Evolutionary conservation across 345 rosid genomes (phyloP).

Genomic region (Dipteronia sinensis): DNA sequence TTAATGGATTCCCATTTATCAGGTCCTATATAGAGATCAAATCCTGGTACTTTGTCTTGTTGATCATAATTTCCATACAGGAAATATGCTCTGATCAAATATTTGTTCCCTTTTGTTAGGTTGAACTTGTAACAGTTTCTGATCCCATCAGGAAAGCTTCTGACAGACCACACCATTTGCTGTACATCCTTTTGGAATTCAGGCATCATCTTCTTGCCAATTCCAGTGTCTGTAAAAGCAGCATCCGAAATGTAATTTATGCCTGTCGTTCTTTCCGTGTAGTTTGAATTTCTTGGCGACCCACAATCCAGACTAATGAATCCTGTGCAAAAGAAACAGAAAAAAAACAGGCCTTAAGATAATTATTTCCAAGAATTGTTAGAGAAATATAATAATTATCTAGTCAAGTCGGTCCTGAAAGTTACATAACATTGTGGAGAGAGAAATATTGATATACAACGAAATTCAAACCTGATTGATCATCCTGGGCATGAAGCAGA

Average conservation of each 20-base stretch:
- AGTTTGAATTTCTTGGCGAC: background rate
- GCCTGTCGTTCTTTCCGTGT: background rate
- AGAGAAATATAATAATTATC: background rate
- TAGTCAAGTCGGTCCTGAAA: no score
- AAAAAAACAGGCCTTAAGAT: background rate
- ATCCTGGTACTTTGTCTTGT: background rate
- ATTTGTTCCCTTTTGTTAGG: background rate
- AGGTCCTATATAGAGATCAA: constrained; percentile 25
- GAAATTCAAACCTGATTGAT: background rate
- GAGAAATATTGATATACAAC: no score
- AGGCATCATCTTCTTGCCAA: background rate
- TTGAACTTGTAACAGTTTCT: constrained; percentile 25
- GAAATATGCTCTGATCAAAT: constrained; percentile 27
- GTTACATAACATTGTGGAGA: no score
- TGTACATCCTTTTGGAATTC: background rate
- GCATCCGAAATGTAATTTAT: constrained; percentile 21
- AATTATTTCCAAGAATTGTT: background rate
- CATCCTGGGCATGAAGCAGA: background rate
- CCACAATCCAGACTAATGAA: constrained; percentile 40
- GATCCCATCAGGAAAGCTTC: constrained; percentile 28
- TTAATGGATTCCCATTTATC: constrained; percentile 15
- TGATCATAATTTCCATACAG: constrained; percentile 34
- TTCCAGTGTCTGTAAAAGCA: constrained; percentile 13
- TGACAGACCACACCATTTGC: background rate
- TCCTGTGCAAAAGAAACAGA: constrained; percentile 12